phyloP scores from a whole-genome alignment of 345 rosid species.

The Lumnitzera racemosa region DNA sequence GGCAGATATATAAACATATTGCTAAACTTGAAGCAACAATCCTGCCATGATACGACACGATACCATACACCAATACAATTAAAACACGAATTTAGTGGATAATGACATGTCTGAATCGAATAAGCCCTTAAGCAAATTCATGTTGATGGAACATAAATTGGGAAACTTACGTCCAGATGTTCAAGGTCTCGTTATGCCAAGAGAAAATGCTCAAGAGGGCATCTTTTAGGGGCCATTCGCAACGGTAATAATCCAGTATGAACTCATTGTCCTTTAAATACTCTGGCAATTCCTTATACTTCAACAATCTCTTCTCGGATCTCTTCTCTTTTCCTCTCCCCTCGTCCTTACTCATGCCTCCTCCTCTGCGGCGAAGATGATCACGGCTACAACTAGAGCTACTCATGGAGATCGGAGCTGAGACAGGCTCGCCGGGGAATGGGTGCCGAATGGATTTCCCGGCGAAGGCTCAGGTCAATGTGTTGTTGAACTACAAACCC shows the following conservation, averaged over 20 bases:
- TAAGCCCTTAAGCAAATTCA: not conserved
- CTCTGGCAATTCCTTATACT: slow-evolving; percentile 69
- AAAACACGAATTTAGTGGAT: too few species aligned
- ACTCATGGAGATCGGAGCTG: slow-evolving; percentile 1
- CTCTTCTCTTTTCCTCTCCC: slow-evolving; percentile 12
- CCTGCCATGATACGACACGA: too few species aligned
- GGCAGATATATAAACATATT: too few species aligned
- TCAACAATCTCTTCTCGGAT: slow-evolving; percentile 49
- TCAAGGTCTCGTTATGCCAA: slow-evolving; percentile 93
- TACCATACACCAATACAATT: too few species aligned
- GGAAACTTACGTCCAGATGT: slow-evolving; percentile 77
- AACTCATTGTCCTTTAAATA: slow-evolving; percentile 82
- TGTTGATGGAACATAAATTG: too few species aligned
- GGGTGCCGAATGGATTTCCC: not conserved
- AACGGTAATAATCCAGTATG: slow-evolving; percentile 78
- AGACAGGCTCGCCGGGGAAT: slow-evolving; percentile 3
- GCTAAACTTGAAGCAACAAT: too few species aligned
- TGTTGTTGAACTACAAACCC: too few species aligned
- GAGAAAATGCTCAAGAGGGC: slow-evolving; percentile 67
- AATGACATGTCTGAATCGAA: too few species aligned
- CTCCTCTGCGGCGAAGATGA: not conserved
- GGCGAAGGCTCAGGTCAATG: too few species aligned
- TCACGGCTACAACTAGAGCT: not conserved
- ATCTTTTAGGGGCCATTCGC: slow-evolving; percentile 88
- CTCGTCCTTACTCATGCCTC: slow-evolving; percentile 5